phyloP scores from a whole-genome alignment of 352 stramenopile genomes.

The Phytophthora citrophthora region DNA sequence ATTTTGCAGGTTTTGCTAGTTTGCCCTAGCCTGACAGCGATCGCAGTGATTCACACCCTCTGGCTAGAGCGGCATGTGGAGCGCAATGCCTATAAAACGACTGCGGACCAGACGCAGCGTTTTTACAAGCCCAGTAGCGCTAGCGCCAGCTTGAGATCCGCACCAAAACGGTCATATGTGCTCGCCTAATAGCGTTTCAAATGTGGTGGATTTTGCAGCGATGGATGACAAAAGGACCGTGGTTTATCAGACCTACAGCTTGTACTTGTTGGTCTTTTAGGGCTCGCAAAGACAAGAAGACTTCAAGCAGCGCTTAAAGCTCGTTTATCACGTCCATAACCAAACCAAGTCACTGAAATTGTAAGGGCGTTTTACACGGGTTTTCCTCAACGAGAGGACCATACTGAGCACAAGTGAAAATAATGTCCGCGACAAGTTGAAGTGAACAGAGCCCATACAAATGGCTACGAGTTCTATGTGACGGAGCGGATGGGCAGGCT shows the following conservation, averaged over 20 bases:
- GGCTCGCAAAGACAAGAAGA: conserved; percentile 10
- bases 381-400: conserved; percentile 1
- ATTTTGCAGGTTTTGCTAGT: conserved; percentile 24
- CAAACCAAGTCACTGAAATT: conserved; percentile 10
- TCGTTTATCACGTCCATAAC: conserved; percentile 2
- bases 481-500: conserved; percentile 30
- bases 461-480: conserved; percentile 31
- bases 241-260: too few species aligned
- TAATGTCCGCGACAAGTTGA: conserved; percentile 26
- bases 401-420: conserved; percentile 23
- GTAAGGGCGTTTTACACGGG: conserved; percentile 11
- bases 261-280: too few species aligned
- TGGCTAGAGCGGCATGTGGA: not conserved
- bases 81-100: not conserved
- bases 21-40: conserved; percentile 8
- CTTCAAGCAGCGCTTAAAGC: conserved; percentile 1
- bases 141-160: not conserved
- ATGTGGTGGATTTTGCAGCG: not conserved
- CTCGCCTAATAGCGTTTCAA: too few species aligned
- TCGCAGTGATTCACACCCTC: conserved; percentile 5
- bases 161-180: not conserved
- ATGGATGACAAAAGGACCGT: too few species aligned
- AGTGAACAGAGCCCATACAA: conserved; percentile 17
- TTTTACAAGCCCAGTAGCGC: conserved; percentile 6
- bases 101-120: conserved; percentile 3